Base-by-base conservation (phyloP, 371 early-diverging fungal genomes). In the Apophysomyces sp. region DNA sequence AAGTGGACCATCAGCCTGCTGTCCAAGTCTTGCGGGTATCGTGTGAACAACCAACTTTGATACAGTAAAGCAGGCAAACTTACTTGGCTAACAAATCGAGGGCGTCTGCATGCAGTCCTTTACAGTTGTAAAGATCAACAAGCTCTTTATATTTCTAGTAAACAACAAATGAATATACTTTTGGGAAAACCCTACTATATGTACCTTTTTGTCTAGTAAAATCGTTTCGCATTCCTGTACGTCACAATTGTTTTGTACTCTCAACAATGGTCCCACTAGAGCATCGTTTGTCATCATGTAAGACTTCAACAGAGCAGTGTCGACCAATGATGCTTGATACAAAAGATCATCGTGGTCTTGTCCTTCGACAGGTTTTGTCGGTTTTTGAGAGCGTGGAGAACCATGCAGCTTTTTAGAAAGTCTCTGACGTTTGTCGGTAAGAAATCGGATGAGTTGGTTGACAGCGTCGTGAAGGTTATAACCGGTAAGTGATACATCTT, bases 91-190 rank as follows among this genome's bases (percentile, higher is more conserved):
- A 76, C n/a, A 94, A 77, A 62, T 91, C 89, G 26, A 97, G 80
- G 0, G 97, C 95, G 62, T 91, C 89, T 27, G 85, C 84, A 71
- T 95, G 96, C 34, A 92, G 81, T 5, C 91, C 92, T 67, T 94
- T 95, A 62, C 92, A 90, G 34, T 89, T 86, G 72, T 94, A 98
- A 51, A 96, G 82, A 65, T 96, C 97, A 8, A 96, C 89, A 27
- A 98, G 74, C 69, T 95, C 95, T 37, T 81, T 76, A 67, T 89
- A 89, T 77, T 92, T 93, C 84, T 85, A 57, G 16, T 2, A 51
- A 54, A 32, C 58, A 37, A 32, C 26, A 31, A n/a, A 57, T 51
- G 21, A 18, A 51, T 27, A 64, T 27, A 32, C 18, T 8, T 16
- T 13, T 24, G 31, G 36, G 36, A 52, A 27, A 34, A 5, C 16